Conservation (phyloP, 495 filamentous ascomycete species). For the Tuber borchii region DNA sequence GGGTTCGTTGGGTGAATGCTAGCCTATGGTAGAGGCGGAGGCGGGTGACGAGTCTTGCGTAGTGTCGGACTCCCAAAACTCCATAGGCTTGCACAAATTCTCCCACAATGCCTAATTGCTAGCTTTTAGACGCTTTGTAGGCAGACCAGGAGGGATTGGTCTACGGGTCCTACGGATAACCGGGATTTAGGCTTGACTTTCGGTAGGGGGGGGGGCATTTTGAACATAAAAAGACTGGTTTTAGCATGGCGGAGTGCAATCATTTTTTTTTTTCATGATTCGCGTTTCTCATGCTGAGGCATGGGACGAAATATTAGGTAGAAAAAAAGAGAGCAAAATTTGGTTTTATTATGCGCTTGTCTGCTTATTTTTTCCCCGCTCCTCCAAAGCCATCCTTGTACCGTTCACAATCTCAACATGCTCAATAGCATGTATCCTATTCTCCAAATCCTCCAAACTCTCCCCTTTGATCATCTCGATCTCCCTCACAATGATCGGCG, state of each 20-base stretch:
- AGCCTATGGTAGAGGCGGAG: not conserved
- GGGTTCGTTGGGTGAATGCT: not conserved
- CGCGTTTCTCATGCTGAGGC: not conserved
- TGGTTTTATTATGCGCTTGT: slow-evolving; percentile 11
- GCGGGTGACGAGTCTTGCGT: not conserved
- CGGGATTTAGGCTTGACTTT: not conserved
- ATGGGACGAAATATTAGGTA: not conserved
- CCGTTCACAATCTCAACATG: slow-evolving; percentile 65
- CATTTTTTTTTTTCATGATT: not conserved
- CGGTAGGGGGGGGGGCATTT: not conserved
- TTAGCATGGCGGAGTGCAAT: not conserved
- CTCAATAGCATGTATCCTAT: slow-evolving; percentile 64
- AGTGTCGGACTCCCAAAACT: not conserved
- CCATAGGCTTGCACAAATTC: too few relatives aligned
- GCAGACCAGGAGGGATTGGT: not conserved
- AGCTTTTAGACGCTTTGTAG: not conserved
- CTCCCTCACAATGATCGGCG: slow-evolving; percentile 64
- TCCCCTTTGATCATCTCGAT: slow-evolving; percentile 65
- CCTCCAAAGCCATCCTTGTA: slow-evolving; percentile 53
- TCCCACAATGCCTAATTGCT: too few relatives aligned
- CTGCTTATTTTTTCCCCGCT: slow-evolving; percentile 44
- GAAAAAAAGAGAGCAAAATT: not conserved
- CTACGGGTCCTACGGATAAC: not conserved
- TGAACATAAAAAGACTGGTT: not conserved
- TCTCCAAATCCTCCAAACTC: slow-evolving; percentile 58